Base-by-base conservation (phyloP, 352 stramenopile genomes). In the Phytophthora pini region DNA sequence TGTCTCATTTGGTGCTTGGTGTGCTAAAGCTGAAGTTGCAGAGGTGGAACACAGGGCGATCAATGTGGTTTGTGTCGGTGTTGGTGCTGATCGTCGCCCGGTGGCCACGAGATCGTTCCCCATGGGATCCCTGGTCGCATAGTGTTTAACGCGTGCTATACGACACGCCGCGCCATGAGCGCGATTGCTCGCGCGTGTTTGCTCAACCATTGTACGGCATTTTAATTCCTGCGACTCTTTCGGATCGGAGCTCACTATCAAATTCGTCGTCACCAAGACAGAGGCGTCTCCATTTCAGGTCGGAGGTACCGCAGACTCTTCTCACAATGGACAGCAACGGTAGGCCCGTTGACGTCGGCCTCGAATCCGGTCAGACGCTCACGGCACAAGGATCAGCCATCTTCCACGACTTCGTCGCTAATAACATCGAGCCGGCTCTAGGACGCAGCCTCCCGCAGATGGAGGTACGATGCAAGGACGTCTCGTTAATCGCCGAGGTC, bases 401-500 rank as follows among this genome's bases (percentile, higher is more conserved):
- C 4, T 74, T 76, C 45, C 44, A 79, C 56, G 57, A 68, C n/a
- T 61, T 62, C 34, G 32, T 79, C 5, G 51, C 57, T 0, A 31
- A 61, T 7, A 36, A 70, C 8, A 13, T 79, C 17, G 67, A 79
- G 29, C 29, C 54, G 12, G 54, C 71, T 27, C 22, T 68, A 0
- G 63, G 67, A 15, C 57, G 57, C n/a, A 27, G 32, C 43, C 79
- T 40, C 70, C 32, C 63, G 3, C 66, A 79, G 48, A 66, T 79
- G 54, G 71, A 80, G 44, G 65, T 82, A 29, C 71, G 74, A 12
- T 76, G 70, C 56, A 75, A 67, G 13, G 24, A 80, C 17, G 20
- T 82, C 1, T 76, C 74, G 0, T 20, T 78, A 8, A n/a, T 66
- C 12, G 71, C 71, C 15, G 65, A 79, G n/a, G 56, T 74, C 2